Evolutionary conservation across 1,139 yeast species (phyloP).

Genomic region (Hanseniaspora uvarum): DNA sequence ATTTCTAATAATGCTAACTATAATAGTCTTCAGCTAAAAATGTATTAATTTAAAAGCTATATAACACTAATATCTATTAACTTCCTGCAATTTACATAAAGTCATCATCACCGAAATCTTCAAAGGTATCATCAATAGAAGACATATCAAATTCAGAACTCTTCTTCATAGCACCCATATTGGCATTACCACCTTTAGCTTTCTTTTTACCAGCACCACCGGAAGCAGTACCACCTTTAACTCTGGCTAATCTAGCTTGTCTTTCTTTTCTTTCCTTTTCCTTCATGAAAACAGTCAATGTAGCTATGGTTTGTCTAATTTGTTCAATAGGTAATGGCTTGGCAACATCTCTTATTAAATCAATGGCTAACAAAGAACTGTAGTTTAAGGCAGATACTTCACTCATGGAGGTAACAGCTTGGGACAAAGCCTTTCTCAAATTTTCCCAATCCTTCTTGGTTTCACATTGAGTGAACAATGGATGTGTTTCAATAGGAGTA

Average conservation of each 20-base stretch:
- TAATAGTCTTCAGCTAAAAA: constrained; percentile 40
- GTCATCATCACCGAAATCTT: constrained; percentile 64
- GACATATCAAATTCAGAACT: constrained; percentile 61
- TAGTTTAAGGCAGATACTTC: constrained; percentile 58
- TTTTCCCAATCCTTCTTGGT: constrained; percentile 74
- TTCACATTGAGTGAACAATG: constrained; percentile 63
- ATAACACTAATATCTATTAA: neutral
- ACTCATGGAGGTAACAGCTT: constrained; percentile 55
- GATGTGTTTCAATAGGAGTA: constrained; percentile 61
- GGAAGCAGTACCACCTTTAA: constrained; percentile 69
- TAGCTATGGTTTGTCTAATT: constrained; percentile 74
- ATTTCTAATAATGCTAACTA: neutral
- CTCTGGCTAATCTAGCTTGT: constrained; percentile 63
- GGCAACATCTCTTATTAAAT: constrained; percentile 72
- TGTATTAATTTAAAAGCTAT: neutral
- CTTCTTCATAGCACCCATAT: constrained; percentile 67
- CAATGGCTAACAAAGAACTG: constrained; percentile 67
- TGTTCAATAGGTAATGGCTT: constrained; percentile 75
- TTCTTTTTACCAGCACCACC: constrained; percentile 96
- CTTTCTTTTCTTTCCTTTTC: constrained; percentile 89
- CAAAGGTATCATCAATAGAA: constrained; percentile 38
- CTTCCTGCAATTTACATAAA: constrained; percentile 56
- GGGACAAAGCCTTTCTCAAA: constrained; percentile 65
- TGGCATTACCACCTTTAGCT: constrained; percentile 68
- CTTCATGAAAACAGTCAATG: constrained; percentile 68